A percentile compares a stretch with the other conserved stretches of the same genome.
phyloP scores from a whole-genome alignment of 2,329 filamentous ascomycete genomes.

The Verticillium nubilum region DNA sequence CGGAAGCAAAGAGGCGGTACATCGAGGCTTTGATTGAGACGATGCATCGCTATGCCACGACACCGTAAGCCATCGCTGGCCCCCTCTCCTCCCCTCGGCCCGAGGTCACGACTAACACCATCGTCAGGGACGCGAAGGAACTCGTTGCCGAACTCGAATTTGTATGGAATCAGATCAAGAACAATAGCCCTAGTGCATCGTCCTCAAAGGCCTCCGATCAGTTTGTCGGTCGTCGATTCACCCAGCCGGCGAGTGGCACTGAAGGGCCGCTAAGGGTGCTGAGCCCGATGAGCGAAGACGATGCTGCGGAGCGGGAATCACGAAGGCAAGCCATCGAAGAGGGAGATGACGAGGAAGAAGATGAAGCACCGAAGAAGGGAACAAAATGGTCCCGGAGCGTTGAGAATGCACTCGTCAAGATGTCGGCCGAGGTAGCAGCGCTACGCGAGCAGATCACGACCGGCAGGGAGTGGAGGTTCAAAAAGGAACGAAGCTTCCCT shows the following conservation, averaged over 20 bases:
- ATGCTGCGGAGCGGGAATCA: slow-evolving; percentile 57
- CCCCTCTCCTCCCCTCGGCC: neutral
- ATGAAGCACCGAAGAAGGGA: slow-evolving; percentile 34
- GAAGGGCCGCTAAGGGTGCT: slow-evolving; percentile 63
- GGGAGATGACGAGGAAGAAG: slow-evolving; percentile 39
- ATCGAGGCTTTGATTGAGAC: slow-evolving; percentile 92
- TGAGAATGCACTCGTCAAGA: slow-evolving; percentile 78
- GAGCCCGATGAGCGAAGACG: slow-evolving; percentile 80
- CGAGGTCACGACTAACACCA: neutral
- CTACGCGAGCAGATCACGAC: slow-evolving; percentile 84
- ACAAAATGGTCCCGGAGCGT: slow-evolving; percentile 74
- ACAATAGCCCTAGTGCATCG: slow-evolving; percentile 65
- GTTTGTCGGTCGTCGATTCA: slow-evolving; percentile 36
- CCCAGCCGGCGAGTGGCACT: slow-evolving; percentile 41
- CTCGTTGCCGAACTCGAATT: slow-evolving; percentile 95
- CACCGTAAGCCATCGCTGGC: slow-evolving; percentile 47
- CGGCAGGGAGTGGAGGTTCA: slow-evolving; percentile 64
- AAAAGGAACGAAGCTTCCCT: slow-evolving; percentile 57
- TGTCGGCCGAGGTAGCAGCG: slow-evolving; percentile 89
- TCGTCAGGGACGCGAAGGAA: slow-evolving; percentile 67
- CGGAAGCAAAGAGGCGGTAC: slow-evolving; percentile 90
- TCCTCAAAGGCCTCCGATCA: slow-evolving; percentile 55
- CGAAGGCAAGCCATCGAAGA: slow-evolving; percentile 33
- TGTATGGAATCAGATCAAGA: slow-evolving; percentile 97
- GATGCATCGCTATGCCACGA: slow-evolving; percentile 94